Evolutionary conservation across 75 land plant species (phyloP), one percentile per base, ranked within the genome.

Genomic region (Pinus tabuliformis): DNA sequence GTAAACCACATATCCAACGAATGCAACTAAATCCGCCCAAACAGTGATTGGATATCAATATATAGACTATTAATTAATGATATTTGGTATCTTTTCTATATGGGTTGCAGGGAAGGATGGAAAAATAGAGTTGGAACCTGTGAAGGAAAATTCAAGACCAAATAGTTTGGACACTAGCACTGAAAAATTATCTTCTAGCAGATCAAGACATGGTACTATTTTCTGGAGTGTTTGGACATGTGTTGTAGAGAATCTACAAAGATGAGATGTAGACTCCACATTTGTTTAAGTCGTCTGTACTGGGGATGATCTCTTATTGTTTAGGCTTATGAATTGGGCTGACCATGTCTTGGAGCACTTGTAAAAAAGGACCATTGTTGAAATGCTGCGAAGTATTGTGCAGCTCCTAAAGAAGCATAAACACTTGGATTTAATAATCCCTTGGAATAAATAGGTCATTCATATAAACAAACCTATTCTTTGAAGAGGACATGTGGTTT

Each of bases 401-500:
- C 82, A 84, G 15, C 72, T 83, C 52, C 78, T 96, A 24, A 79
- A 80, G 52, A 87, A 96, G 58, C 91, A 88, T 54, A 88, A 86
- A 72, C 88, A 85, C 73, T 77, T 89, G 73, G 87, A 78, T 45
- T 78, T 82, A 45, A 62, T 89, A 56, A 73, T 96, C 1, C 96
- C 99, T 72, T 96, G 96, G 96, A 78, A 93, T 61, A 88, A 90
- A 70, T 96, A 93, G 90, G 96, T 85, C 75, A 71, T 80, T 74
- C 57, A 62, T 56, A 73, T 77, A 62, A 33, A 17, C 42, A 61
- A n/a, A 17, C 17, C n/a, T 54, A 22, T 16, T n/a, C 70, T 82
- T 74, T 33, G 62, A 52, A 18, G 13, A 57, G 79, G 15, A 36
- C 24, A 57, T 36, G 42, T 22, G 57, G 36, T 49, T 11, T 70